Evolutionary conservation across 306 rosid genomes (phyloP).

Genomic region (Cicer yamashitae): DNA sequence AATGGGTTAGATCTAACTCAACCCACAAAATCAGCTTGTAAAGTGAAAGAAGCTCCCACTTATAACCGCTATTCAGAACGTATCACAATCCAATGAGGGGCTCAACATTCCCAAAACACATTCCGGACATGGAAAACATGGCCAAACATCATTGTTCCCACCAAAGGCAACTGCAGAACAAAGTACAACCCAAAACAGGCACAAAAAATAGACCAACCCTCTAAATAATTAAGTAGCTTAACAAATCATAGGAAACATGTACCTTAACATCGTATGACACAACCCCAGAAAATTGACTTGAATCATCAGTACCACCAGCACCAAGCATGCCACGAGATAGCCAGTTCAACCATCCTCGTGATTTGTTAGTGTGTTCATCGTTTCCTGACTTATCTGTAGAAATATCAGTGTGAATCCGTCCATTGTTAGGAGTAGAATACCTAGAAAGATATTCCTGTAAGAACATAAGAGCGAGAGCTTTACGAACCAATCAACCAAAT

Average conservation of each 20-base stretch:
- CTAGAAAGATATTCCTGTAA: slow-evolving; percentile 65
- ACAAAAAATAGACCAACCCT: slow-evolving; percentile 13
- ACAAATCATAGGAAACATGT: slow-evolving; percentile 29
- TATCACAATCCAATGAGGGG: too few species aligned
- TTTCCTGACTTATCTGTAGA: slow-evolving; percentile 57
- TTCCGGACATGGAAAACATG: not conserved
- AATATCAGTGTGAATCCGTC: slow-evolving; percentile 43
- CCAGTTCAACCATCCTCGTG: slow-evolving; percentile 97
- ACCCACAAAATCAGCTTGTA: too few species aligned
- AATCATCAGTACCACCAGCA: slow-evolving; percentile 98
- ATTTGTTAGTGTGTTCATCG: slow-evolving; percentile 69
- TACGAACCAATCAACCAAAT: slow-evolving; percentile 39
- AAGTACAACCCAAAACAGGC: slow-evolving; percentile 26
- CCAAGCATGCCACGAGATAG: slow-evolving; percentile 98
- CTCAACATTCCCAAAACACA: not conserved
- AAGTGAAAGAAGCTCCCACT: too few species aligned
- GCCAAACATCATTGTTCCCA: slow-evolving; percentile 13
- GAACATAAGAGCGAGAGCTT: slow-evolving; percentile 15
- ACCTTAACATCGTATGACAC: slow-evolving; percentile 96
- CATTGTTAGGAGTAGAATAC: slow-evolving; percentile 52
- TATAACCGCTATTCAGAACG: too few species aligned
- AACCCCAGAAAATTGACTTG: slow-evolving; percentile 94
- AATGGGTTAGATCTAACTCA: too few species aligned
- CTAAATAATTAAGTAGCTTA: slow-evolving; percentile 1
- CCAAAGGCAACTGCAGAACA: not conserved